These are phyloP conservation scores for Teratosphaeria destructans DNA, from an alignment of 2,329 filamentous ascomycete species.

Conservation along the genomic window DNA sequence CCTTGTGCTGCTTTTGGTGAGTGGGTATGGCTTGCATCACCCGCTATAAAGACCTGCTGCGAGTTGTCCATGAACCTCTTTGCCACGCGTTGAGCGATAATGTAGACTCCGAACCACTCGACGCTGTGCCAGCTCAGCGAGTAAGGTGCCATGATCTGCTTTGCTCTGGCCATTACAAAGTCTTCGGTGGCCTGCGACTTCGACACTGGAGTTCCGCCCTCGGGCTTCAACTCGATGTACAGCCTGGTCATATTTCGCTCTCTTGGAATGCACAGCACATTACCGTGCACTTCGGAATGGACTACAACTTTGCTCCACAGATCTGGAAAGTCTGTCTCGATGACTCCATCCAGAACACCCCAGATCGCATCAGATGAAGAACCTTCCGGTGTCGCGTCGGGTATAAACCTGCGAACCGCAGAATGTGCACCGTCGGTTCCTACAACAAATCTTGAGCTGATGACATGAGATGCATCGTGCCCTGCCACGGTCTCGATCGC, in stretches of 20 bases:
- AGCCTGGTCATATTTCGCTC: slow-evolving; percentile 32
- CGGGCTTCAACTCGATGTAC: slow-evolving; percentile 16
- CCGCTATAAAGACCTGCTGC: slow-evolving; percentile 61
- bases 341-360: neutral
- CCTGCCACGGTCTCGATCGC: neutral
- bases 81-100: slow-evolving; percentile 58
- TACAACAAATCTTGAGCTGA: slow-evolving; percentile 48
- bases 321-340: neutral
- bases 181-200: slow-evolving; percentile 30
- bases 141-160: slow-evolving; percentile 55
- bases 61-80: slow-evolving; percentile 37
- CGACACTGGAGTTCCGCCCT: neutral
- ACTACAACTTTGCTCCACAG: slow-evolving; percentile 40
- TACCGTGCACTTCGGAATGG: slow-evolving; percentile 52
- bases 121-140: slow-evolving; percentile 22
- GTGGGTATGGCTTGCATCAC: slow-evolving; percentile 65
- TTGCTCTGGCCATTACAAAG: slow-evolving; percentile 48
- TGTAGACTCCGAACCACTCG: slow-evolving; percentile 68
- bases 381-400: slow-evolving; percentile 38
- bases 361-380: slow-evolving; percentile 47
- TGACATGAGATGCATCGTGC: neutral
- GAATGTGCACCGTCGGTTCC: slow-evolving; percentile 67
- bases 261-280: slow-evolving; percentile 67
- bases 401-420: slow-evolving; percentile 49
- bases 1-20: slow-evolving; percentile 53